These are phyloP conservation scores for Trichoderma aggressivum DNA, from an alignment of 2,329 filamentous ascomycete genomes.

Conservation along the genomic window DNA sequence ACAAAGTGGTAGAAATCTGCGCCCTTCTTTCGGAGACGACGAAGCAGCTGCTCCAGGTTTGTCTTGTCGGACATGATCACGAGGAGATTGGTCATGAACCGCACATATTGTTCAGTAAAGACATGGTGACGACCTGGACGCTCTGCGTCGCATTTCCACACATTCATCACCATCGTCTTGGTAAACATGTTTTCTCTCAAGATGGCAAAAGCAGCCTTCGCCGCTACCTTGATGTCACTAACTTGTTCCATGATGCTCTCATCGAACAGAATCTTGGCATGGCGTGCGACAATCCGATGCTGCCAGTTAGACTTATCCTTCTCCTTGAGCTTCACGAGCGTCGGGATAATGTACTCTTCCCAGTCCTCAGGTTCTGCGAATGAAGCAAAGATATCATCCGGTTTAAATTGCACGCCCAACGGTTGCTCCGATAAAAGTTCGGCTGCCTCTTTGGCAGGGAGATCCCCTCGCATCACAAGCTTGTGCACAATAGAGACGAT, in stretches of 20 bases:
- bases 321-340: slow-evolving; percentile 50
- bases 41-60: slow-evolving; percentile 74
- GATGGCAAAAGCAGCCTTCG: slow-evolving; percentile 75
- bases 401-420: slow-evolving; percentile 40
- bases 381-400: slow-evolving; percentile 34
- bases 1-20: slow-evolving; percentile 67
- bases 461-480: slow-evolving; percentile 58
- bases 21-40: slow-evolving; percentile 76
- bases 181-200: slow-evolving; percentile 74
- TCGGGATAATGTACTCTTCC: slow-evolving; percentile 54
- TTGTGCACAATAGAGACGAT: slow-evolving; percentile 80
- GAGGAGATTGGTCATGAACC: slow-evolving; percentile 74
- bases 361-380: slow-evolving; percentile 53
- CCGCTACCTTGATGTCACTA: slow-evolving; percentile 54
- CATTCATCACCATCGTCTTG: slow-evolving; percentile 90
- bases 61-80: slow-evolving; percentile 70
- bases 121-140: slow-evolving; percentile 82
- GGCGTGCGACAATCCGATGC: slow-evolving; percentile 81
- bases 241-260: slow-evolving; percentile 38
- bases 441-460: slow-evolving; percentile 48
- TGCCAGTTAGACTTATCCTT: slow-evolving; percentile 96
- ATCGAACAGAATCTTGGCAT: slow-evolving; percentile 55
- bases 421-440: slow-evolving; percentile 55
- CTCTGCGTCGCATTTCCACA: slow-evolving; percentile 92
- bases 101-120: slow-evolving; percentile 82